These are phyloP conservation scores for Vigna mungo DNA, from an alignment of 306 rosid species.

Conservation along the genomic window DNA sequence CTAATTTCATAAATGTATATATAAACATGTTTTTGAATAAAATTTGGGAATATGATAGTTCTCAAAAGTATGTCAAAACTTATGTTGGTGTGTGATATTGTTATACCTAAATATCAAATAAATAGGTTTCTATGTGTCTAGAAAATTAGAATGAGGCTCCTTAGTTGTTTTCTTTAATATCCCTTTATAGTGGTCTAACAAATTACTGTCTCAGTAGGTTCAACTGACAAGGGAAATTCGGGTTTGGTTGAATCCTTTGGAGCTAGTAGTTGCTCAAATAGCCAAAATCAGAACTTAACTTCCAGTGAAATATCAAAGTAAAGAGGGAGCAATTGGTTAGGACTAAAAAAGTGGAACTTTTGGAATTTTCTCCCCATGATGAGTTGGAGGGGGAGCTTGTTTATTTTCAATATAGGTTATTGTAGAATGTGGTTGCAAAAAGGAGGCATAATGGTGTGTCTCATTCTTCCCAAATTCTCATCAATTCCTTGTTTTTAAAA, in stretches of 20 bases:
- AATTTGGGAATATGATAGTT: not conserved
- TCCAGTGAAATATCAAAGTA: constrained; percentile 48
- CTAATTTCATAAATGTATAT: constrained; percentile 5
- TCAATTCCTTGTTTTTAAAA: not conserved
- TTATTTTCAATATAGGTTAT: constrained; percentile 76
- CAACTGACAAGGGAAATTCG: constrained; percentile 50
- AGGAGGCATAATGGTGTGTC: constrained; percentile 69
- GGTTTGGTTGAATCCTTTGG: constrained; percentile 52
- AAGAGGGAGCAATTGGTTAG: constrained; percentile 55
- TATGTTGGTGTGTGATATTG: not conserved
- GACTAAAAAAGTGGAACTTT: constrained; percentile 56
- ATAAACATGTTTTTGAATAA: constrained; percentile 8
- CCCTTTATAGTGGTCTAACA: constrained; percentile 44
- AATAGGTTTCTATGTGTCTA: not conserved
- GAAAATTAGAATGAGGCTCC: constrained; percentile 36
- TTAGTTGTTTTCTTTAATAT: constrained; percentile 28
- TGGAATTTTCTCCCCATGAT: constrained; percentile 70
- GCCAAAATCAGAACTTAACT: constrained; percentile 53
- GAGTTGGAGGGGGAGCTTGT: constrained; percentile 92
- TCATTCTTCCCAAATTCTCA: constrained; percentile 31
- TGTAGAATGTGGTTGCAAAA: constrained; percentile 65
- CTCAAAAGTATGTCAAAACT: not conserved
- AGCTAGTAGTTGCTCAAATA: constrained; percentile 60
- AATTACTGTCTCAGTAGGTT: constrained; percentile 57
- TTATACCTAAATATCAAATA: constrained; percentile 28